Evolutionary conservation across 176 grass and related monocot species (phyloP), one percentile per base, ranked within the genome.

Genomic region (Cymbopogon citratus): DNA sequence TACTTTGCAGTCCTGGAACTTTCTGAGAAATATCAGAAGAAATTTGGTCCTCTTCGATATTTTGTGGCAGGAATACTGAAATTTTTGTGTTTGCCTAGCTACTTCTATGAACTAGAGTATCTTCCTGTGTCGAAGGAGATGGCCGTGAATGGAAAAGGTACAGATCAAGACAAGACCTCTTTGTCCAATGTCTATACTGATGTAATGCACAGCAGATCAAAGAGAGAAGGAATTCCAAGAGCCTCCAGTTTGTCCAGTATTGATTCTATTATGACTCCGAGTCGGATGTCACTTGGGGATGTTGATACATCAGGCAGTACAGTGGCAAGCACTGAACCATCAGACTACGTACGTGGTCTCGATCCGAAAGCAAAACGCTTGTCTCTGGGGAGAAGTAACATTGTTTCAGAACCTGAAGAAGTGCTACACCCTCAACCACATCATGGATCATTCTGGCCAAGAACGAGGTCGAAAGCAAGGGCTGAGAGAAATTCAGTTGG

Each of bases 211-310:
- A 90, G 83, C 43, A 87, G 85, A 69, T 96, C 93, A 84, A 91
- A 80, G 86, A 87, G 84, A 93, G 97, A 96, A 90, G 91, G 89
- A 83, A 81, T 99, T 56, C 87, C 85, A 7, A 87, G 91, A 57
- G 89, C 93, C 71, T 95, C 89, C 71, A 99, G 93, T 88, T 91
- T 96, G 80, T 99, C 97, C 63, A 99, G 93, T 86, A 95, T 99
- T 80, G 93, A 99, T 83, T 96, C 93, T 69, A 95, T 93, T 83
- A 95, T 93, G 93, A 95, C 89, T 86, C 31, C 97, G 35, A 90
- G 80, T 73, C 77, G 76, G 66, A 93, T 91, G 79, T 89, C 93
- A 70, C 85, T 85, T 64, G 85, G 75, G 26, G 91, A 91, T 19
- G 34, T 86, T 8, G 91, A 93, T 80, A 87, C 84, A 81, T 80